phyloP scores from a whole-genome alignment of 208 protist genomes.

The Acanthamoeba healyi region DNA sequence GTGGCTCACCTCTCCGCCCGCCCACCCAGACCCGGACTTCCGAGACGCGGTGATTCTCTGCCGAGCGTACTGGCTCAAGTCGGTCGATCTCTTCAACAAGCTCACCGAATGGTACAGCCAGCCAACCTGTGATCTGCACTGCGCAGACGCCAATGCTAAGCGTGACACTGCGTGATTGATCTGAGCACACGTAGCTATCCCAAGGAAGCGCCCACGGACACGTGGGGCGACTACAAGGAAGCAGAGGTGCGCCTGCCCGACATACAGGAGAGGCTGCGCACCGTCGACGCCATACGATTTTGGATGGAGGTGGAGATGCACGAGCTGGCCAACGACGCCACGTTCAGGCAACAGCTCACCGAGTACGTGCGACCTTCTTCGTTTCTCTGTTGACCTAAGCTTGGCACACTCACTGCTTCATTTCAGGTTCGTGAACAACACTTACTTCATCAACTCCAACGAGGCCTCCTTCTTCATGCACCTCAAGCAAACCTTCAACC shows the following conservation, averaged over 20 bases:
- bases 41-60: slow-evolving; percentile 9
- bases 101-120: neutral
- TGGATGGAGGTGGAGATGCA: slow-evolving; percentile 57
- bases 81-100: slow-evolving; percentile 6
- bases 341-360: neutral
- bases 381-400: neutral
- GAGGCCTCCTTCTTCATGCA: slow-evolving; percentile 34
- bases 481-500: slow-evolving; percentile 25
- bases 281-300: slow-evolving; percentile 35
- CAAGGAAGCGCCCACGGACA: neutral
- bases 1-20: neutral
- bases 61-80: neutral
- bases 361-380: neutral
- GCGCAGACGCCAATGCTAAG: too few relatives aligned
- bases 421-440: neutral
- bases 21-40: slow-evolving; percentile 22
- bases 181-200: neutral
- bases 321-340: neutral
- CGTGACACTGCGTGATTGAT: too few relatives aligned
- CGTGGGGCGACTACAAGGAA: neutral
- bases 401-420: neutral
- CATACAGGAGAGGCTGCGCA: neutral
- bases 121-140: too few relatives aligned
- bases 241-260: slow-evolving; percentile 1
- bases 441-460: neutral